Base-by-base conservation (phyloP, 1,284 basidiomycete species). In the Sphagnurus paluster region DNA sequence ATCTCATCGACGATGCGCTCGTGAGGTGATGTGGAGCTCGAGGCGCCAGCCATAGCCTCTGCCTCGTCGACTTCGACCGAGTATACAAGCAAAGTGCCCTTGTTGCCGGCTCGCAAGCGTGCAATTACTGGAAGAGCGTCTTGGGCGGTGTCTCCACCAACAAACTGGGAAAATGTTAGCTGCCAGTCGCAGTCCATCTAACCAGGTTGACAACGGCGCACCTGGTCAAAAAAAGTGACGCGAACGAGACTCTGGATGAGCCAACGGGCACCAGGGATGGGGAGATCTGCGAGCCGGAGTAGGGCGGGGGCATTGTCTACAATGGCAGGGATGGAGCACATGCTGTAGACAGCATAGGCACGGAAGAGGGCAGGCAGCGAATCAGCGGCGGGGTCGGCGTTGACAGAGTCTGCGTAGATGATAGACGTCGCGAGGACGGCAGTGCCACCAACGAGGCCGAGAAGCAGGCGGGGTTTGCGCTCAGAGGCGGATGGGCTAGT, bases 181-280 rank as follows among this genome's bases (percentile, higher is more conserved):
- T 6, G 25, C 11, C 25, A 26, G 25, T 6, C 6, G 25, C 11
- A 11, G 25, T 6, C 7, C 6, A 7, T 7, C 7, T 26, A 11
- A 11, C 7, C 25, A n/a, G n/a, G n/a, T n/a, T n/a, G n/a, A 42
- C 3, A 39, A 13, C 14, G 16, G 39, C 74, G 24, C 53, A 86
- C 87, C 66, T 92, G 90, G 39, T 79, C 74, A 61, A 95, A 97
- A 72, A 97, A 97, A 2, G 94, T 96, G 21, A 75, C 68, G 35
- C 90, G 76, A 8, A 96, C 85, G 49, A 90, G 62, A 5, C 73
- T 75, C 61, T 93, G 84, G 1, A 87, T 83, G 32, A 91, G 53
- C 39, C 77, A 69, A 48, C 72, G 77, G 1, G 95, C 50, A 3
- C 82, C 79, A 1, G 93, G 92, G 10, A 92, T 68, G 43, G 76